Conservation (phyloP, 2,329 filamentous ascomycete species). For the Phialophora expanda region DNA sequence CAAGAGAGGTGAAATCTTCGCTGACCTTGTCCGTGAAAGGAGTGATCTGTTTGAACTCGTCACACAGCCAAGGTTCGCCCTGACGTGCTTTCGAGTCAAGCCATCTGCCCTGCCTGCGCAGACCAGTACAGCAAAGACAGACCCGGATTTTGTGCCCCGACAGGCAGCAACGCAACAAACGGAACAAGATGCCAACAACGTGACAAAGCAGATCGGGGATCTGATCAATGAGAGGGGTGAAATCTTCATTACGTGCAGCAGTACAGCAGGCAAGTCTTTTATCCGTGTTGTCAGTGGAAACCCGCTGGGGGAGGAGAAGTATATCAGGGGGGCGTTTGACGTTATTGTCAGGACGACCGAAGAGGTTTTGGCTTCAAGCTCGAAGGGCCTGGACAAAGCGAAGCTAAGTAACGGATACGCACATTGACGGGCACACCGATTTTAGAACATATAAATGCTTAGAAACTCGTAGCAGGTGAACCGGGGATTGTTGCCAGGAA, state of each 20-base stretch:
- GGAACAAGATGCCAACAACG: constrained; percentile 64
- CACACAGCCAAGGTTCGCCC: constrained; percentile 74
- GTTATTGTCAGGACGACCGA: constrained; percentile 70
- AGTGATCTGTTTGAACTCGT: constrained; percentile 76
- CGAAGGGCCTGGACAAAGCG: not conserved
- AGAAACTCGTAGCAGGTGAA: not conserved
- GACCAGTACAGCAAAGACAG: constrained; percentile 38
- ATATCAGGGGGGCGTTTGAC: constrained; percentile 74
- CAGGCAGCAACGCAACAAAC: constrained; percentile 46
- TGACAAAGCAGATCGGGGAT: constrained; percentile 78
- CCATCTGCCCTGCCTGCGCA: constrained; percentile 43
- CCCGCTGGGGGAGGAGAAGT: constrained; percentile 70
- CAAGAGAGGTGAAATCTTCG: constrained; percentile 71
- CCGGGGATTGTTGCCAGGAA: not conserved
- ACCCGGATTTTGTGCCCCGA: constrained; percentile 40
- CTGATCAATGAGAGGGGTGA: constrained; percentile 73
- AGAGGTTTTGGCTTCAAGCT: constrained; percentile 50
- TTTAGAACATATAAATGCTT: not conserved
- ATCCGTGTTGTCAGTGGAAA: constrained; percentile 82
- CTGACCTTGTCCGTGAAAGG: constrained; percentile 61
- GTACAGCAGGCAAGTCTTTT: constrained; percentile 73
- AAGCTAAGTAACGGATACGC: not conserved
- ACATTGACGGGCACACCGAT: not conserved
- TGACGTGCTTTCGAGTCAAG: constrained; percentile 75
- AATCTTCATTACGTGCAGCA: constrained; percentile 80